Conservation (phyloP, 495 filamentous ascomycete genomes). For the Lineolata rhizophorae region DNA sequence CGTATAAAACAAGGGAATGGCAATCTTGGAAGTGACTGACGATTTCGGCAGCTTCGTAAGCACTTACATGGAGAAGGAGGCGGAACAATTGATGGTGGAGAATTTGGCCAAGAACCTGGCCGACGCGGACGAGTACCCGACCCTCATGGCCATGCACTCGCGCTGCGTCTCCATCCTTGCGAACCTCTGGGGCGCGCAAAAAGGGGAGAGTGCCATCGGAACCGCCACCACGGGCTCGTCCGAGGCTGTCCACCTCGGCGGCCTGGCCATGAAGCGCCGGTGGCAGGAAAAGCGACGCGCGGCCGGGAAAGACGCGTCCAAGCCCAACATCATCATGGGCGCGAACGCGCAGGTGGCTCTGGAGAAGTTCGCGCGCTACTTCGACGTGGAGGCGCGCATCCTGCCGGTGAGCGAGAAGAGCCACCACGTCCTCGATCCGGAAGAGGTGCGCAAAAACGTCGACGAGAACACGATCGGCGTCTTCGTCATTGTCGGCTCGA, state of each 20-base stretch:
- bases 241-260: slow-evolving; percentile 56
- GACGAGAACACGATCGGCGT: slow-evolving; percentile 66
- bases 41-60: slow-evolving; percentile 49
- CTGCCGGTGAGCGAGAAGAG: slow-evolving; percentile 43
- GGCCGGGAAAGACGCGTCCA: slow-evolving; percentile 35
- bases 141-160: slow-evolving; percentile 42
- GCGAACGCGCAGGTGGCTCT: slow-evolving; percentile 58
- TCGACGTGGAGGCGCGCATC: slow-evolving; percentile 54
- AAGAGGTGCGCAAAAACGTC: slow-evolving; percentile 38
- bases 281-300: slow-evolving; percentile 46
- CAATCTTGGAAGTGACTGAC: slow-evolving; percentile 2
- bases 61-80: slow-evolving; percentile 49
- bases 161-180: slow-evolving; percentile 51
- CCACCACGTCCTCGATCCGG: slow-evolving; percentile 37
- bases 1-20: not conserved
- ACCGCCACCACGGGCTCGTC: slow-evolving; percentile 51
- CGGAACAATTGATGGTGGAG: slow-evolving; percentile 40
- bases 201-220: slow-evolving; percentile 45
- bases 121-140: slow-evolving; percentile 58
- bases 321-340: slow-evolving; percentile 60
- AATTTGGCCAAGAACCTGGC: slow-evolving; percentile 46
- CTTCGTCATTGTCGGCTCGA: slow-evolving; percentile 52
- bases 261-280: slow-evolving; percentile 55
- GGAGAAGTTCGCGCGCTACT: slow-evolving; percentile 53
- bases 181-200: slow-evolving; percentile 43